Percentiles rank a stretch among this genome's conserved stretches.
Evolutionary conservation across 768 basidiomycete species (phyloP).

Genomic region (Leucosporidium creatinivorum): DNA sequence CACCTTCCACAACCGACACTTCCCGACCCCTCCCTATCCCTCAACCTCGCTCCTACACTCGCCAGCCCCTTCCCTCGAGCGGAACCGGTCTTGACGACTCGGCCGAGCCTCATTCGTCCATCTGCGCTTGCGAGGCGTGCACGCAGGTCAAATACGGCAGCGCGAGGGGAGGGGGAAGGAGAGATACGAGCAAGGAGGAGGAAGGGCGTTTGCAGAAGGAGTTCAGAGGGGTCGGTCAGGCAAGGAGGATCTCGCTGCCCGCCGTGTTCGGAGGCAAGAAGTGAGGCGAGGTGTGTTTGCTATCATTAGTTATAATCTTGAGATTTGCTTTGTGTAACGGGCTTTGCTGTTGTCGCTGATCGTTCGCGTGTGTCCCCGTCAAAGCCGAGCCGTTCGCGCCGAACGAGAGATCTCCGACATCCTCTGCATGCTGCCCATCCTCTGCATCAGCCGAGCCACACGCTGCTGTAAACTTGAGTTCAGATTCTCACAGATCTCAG

Average conservation of each 20-base stretch:
- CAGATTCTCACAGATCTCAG: too few species aligned
- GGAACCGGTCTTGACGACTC: background rate
- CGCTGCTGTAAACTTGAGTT: too few species aligned
- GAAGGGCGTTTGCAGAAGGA: background rate
- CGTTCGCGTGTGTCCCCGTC: too few species aligned
- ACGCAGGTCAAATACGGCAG: background rate
- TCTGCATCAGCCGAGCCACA: too few species aligned
- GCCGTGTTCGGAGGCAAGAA: background rate
- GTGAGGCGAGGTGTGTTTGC: background rate
- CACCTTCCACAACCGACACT: background rate
- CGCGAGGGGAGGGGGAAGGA: background rate
- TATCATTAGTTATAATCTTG: background rate
- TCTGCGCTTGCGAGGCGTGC: constrained; percentile 2
- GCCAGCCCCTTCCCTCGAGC: background rate
- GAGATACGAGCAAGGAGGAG: background rate
- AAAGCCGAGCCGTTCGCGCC: too few species aligned
- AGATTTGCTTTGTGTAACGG: too few species aligned
- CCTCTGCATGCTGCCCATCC: too few species aligned
- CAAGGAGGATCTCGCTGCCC: background rate
- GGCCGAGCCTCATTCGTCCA: constrained; percentile 1
- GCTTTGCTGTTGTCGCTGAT: too few species aligned
- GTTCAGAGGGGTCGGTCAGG: background rate
- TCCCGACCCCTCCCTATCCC: background rate
- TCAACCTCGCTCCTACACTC: background rate
- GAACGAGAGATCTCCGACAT: too few species aligned